Base-by-base conservation (phyloP, 441 rosid species). In the Croton setiger region DNA sequence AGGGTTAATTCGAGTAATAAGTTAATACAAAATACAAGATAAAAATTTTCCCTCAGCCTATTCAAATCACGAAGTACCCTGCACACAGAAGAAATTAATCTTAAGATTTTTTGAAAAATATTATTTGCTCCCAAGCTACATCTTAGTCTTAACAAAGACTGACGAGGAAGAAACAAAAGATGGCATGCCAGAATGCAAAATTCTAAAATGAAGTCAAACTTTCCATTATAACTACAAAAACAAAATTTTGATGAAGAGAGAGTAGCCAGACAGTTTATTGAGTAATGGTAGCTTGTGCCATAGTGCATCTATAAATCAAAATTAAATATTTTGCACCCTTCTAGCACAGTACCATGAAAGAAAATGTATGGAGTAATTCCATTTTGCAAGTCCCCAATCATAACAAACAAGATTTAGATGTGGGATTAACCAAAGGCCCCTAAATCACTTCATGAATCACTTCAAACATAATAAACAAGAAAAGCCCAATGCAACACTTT, bases 321-420 rank as follows among this genome's bases (percentile, higher is more conserved):
- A 23, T 31, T 3, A 53, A 3, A 52, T 0, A 10, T 18, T 52
- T 20, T 18, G 31, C 21, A 7, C 23, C 57, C 33, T 21, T 9
- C 7, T 20, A 20, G 33, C 20, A 53, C 12, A 21, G 33, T 9
- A 53, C 13, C 57, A 53, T 0, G 13, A 53, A 53, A 53, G 31
- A 53, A 21, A 8, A 53, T 53, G 23, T 0, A 4, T 51, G 54
- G n/a, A 51, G 23, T 51, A 51, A 51, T 51, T 17, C 60, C 35
- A 55, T 55, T 55, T 11, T 52, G 59, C 2, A 52, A 66, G 12
- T 13, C 49, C 11, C 49, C 41, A 33, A 66, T 39, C 61, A 66
- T 15, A 27, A 18, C 21, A 66, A 53, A 39, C 51, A 14, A 35
- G 48, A 52, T 18, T 49, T 27, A 23, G 27, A 9, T 17, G 20